Evolutionary conservation across 2,329 filamentous ascomycete genomes (phyloP).

Genomic region (Biscogniauxia mediterranea): DNA sequence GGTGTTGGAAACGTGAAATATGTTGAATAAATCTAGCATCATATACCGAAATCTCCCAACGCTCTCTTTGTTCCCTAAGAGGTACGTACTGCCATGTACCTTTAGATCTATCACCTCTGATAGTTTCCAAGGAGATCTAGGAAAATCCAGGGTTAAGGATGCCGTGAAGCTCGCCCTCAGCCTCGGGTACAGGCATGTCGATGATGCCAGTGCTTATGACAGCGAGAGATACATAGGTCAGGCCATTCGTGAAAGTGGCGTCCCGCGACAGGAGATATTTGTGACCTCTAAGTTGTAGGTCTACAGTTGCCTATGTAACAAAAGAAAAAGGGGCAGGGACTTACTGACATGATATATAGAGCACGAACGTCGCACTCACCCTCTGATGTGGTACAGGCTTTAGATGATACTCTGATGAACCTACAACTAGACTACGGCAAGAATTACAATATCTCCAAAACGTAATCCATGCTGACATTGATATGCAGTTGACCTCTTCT

Average conservation of each 20-base stretch:
- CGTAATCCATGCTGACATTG: neutral
- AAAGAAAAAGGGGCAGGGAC: neutral
- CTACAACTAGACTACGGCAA: slow-evolving; percentile 10
- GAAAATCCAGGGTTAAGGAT: slow-evolving; percentile 26
- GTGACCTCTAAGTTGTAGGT: slow-evolving; percentile 31
- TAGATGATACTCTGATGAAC: neutral
- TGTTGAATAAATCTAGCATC: slow-evolving; percentile 23
- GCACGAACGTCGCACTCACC: slow-evolving; percentile 12
- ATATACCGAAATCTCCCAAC: slow-evolving; percentile 33
- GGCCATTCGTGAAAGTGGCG: slow-evolving; percentile 27
- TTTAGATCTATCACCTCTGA: no score
- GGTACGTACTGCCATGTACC: no score
- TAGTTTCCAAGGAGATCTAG: slow-evolving; percentile 26
- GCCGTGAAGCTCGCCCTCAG: slow-evolving; percentile 26
- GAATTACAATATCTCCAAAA: slow-evolving; percentile 1
- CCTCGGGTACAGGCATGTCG: slow-evolving; percentile 29
- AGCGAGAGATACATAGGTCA: slow-evolving; percentile 30
- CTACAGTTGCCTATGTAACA: neutral
- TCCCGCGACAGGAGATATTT: slow-evolving; percentile 28
- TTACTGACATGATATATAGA: slow-evolving; percentile 4
- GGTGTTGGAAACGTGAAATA: slow-evolving; percentile 22
- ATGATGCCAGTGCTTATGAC: slow-evolving; percentile 26
- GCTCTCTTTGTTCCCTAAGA: no score
- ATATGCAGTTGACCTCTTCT: slow-evolving; percentile 14
- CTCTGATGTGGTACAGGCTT: slow-evolving; percentile 10